A percentile compares a stretch with the other conserved stretches of the same genome.
Conservation (phyloP, 2,329 filamentous ascomycete genomes). For the Aspergillus phoenicis region DNA sequence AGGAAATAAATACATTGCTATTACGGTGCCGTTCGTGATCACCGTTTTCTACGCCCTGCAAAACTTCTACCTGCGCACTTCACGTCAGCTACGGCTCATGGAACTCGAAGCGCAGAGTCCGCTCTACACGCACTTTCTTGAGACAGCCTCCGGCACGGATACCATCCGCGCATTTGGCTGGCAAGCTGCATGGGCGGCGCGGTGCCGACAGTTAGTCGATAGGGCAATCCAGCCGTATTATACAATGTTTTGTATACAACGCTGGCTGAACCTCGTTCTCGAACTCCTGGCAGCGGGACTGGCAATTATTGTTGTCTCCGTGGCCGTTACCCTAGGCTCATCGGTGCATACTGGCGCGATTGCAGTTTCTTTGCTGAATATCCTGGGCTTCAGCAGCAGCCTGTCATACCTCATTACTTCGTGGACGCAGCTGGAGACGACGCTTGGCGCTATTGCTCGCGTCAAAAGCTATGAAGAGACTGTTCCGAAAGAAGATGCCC, state of each 20-base stretch:
- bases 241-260: neutral
- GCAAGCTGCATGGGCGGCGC: neutral
- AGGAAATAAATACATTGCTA: neutral
- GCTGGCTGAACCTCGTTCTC: neutral
- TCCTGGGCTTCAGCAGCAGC: neutral
- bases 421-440: neutral
- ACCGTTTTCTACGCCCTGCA: neutral
- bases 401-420: neutral
- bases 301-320: neutral
- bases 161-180: neutral
- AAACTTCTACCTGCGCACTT: neutral
- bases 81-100: neutral
- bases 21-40: neutral
- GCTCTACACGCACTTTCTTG: neutral
- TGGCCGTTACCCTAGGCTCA: neutral
- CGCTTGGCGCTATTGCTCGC: neutral
- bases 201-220: neutral
- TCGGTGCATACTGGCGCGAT: neutral
- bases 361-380: neutral
- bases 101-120: neutral
- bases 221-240: neutral
- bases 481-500: neutral
- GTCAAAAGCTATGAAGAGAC: neutral
- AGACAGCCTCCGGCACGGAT: neutral
- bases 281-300: neutral